Evolutionary conservation across 768 basidiomycete genomes (phyloP).

Genomic region (Lanmaoa pseudosensibilis): DNA sequence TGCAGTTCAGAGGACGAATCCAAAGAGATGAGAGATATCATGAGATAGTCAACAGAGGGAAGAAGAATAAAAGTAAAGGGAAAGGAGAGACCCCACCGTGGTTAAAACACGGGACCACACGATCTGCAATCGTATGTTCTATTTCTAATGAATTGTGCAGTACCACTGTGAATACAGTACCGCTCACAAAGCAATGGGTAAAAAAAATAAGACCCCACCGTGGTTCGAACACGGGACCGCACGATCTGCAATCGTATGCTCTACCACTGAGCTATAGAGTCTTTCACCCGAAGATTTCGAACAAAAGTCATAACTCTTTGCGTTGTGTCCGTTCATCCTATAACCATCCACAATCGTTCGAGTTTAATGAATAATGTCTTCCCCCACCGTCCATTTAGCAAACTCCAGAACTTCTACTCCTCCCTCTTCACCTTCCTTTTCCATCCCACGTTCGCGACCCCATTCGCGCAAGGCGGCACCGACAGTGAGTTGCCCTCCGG

Average conservation of each 20-base stretch:
- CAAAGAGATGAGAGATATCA: not conserved
- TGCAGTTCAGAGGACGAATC: not conserved
- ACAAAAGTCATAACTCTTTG: not conserved
- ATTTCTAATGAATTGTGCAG: conserved; percentile 13
- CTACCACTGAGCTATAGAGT: conserved; percentile 49
- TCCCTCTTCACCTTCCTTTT: conserved; percentile 30
- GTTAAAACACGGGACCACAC: conserved; percentile 57
- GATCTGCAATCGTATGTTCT: conserved; percentile 63
- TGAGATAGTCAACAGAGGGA: not conserved
- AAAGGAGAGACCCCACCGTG: conserved; percentile 44
- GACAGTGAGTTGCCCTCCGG: conserved; percentile 52
- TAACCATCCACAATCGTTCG: not conserved
- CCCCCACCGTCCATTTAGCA: conserved; percentile 66
- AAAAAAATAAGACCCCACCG: conserved; percentile 48
- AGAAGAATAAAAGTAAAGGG: not conserved
- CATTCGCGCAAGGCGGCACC: conserved; percentile 46
- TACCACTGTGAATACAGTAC: no score
- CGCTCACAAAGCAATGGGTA: not conserved
- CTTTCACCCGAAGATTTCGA: not conserved
- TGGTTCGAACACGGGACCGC: conserved; percentile 58
- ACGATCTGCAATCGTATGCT: conserved; percentile 63
- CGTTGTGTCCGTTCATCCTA: not conserved
- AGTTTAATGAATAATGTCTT: conserved; percentile 25
- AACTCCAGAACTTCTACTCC: conserved; percentile 49
- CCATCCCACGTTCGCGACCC: conserved; percentile 50